Conservation (phyloP, 768 basidiomycete species). For the Sutorius australiensis region DNA sequence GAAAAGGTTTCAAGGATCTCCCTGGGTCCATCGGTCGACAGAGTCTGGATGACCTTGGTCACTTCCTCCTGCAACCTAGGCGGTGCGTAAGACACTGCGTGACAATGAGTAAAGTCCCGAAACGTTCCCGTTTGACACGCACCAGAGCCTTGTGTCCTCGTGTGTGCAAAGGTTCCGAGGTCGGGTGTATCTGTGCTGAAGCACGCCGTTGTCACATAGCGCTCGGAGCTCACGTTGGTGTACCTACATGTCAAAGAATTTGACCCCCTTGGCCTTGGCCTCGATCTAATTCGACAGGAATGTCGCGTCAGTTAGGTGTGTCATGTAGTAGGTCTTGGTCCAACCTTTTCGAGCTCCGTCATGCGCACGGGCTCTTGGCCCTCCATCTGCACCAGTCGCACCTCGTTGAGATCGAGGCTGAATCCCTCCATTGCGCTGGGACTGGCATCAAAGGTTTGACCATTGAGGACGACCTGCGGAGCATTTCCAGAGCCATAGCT, state of each 20-base stretch:
- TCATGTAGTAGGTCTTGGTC: neutral
- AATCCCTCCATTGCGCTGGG: constrained; percentile 43
- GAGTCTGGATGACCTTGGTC: constrained; percentile 56
- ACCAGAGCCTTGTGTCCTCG: constrained; percentile 39
- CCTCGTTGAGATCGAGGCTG: constrained; percentile 65
- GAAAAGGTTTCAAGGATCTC: constrained; percentile 64
- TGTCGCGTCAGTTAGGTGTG: neutral
- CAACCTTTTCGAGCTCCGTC: constrained; percentile 86
- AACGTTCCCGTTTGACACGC: constrained; percentile 14
- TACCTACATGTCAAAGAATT: constrained; percentile 83
- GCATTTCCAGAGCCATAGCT: constrained; percentile 2
- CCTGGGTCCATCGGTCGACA: constrained; percentile 63
- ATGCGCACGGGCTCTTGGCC: constrained; percentile 72
- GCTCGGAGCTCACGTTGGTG: neutral
- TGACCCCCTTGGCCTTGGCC: constrained; percentile 70
- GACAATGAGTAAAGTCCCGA: neutral
- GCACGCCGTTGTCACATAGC: constrained; percentile 2
- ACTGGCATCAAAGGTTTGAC: constrained; percentile 23
- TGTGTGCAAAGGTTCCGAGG: constrained; percentile 42
- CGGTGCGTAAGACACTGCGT: constrained; percentile 50
- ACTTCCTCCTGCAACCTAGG: constrained; percentile 61
- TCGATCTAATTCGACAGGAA: constrained; percentile 48
- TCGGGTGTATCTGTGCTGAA: constrained; percentile 72
- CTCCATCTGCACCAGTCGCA: constrained; percentile 73
- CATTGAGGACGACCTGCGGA: constrained; percentile 26